phyloP scores from a whole-genome alignment of 768 basidiomycete genomes.

The Tylopilus felleus region DNA sequence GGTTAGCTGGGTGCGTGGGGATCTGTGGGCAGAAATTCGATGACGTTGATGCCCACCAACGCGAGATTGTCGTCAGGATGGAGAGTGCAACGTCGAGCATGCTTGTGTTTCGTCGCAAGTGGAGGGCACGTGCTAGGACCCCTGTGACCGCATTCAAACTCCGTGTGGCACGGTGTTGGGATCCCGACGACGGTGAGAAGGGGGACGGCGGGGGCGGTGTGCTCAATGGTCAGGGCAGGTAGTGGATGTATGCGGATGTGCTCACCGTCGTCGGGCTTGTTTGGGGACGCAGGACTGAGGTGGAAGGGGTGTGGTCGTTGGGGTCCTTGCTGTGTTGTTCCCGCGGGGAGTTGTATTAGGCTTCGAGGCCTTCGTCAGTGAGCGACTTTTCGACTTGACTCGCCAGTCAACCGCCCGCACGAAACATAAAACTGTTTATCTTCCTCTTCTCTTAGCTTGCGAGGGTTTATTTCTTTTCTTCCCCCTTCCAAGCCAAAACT shows the following conservation, averaged over 20 bases:
- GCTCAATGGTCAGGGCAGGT: background rate
- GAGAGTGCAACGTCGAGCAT: background rate
- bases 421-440: conserved; percentile 28
- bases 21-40: too few species aligned
- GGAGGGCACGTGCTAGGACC: conserved; percentile 23
- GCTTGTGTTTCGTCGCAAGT: background rate
- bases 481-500: conserved; percentile 17
- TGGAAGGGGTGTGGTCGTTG: conserved; percentile 8
- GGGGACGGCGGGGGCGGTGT: background rate
- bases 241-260: background rate
- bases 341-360: conserved; percentile 31
- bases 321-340: conserved; percentile 31
- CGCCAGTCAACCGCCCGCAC: conserved; percentile 27
- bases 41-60: background rate
- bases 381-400: conserved; percentile 31
- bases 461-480: conserved; percentile 18
- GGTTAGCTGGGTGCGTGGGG: too few species aligned
- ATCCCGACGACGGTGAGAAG: background rate
- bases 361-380: conserved; percentile 27
- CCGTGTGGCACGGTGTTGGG: conserved; percentile 18
- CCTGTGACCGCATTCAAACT: conserved; percentile 31
- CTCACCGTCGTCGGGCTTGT: conserved; percentile 2
- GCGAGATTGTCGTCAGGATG: background rate
- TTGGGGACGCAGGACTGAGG: background rate
- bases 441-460: conserved; percentile 25